Base-by-base conservation (phyloP, 495 filamentous ascomycete species). In the Trichoderma gamsii region DNA sequence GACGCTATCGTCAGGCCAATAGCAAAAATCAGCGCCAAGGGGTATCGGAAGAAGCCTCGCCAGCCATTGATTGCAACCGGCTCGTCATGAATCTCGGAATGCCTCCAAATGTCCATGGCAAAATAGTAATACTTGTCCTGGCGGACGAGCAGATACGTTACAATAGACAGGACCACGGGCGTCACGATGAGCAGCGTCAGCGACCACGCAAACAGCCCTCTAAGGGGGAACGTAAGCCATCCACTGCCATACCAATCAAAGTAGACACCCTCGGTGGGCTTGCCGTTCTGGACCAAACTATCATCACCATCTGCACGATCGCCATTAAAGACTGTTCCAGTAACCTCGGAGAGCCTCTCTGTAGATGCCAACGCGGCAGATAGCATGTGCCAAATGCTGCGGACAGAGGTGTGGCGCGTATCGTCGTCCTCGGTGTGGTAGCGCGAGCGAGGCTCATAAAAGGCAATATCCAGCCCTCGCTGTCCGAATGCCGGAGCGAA, bases 351-450 rank as follows among this genome's bases (percentile, higher is more conserved):
- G 65, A 97, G 81, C 2, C 78, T 80, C 73, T 87, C 81, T 66
- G 89, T 85, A 0, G 92, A 95, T 38, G 87, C 83, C 32, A 97
- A 79, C 35, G 93, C 85, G 27, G 87, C 86, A 59, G 91, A 93
- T 6, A 97, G 81, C 95, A 99, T 99, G 74, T 98, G 93, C 92
- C 92, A 97, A 11, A 98, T 73, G 21, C 91, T 93, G 51, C 87
- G 84, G 67, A 77, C 81, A 43, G 86, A 91, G 0, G 91, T 88
- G 77, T 97, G 92, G 51, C 82, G 84, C 2, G 88, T 83, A 76
- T 95, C 91, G 77, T 99, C 95, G 76, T 96, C 87, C 66, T 90
- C 86, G 9, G 94, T 99, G 75, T 99, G 95, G 75, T 99, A 99
- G 56, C 90, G 79, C 25, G 92, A 86, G 63, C 95, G 84, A 2